Conservation (phyloP, 164 flowering plant species). For the Chimonanthus praecox region DNA sequence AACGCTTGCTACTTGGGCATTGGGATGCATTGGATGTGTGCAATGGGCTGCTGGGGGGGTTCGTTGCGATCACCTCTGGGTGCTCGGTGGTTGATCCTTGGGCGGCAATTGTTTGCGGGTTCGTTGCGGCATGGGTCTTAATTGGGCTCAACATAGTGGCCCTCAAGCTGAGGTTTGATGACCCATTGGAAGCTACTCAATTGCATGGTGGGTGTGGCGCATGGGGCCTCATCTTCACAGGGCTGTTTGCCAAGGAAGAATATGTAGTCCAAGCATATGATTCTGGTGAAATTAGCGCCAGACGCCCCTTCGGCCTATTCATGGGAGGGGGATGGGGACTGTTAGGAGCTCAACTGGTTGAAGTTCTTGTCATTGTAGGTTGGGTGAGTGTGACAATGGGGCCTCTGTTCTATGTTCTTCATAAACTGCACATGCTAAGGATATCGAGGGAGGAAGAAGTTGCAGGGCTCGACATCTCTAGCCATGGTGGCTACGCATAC, state of each 20-base stretch:
- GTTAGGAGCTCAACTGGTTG: constrained; percentile 51
- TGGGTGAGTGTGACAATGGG: constrained; percentile 86
- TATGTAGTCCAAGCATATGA: constrained; percentile 43
- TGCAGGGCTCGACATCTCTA: constrained; percentile 69
- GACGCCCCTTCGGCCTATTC: constrained; percentile 51
- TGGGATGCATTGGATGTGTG: constrained; percentile 66
- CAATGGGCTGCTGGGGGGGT: constrained; percentile 57
- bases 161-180: constrained; percentile 42
- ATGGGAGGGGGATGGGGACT: constrained; percentile 78
- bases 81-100: constrained; percentile 75
- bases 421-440: constrained; percentile 43
- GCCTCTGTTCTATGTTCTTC: constrained; percentile 50
- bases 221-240: constrained; percentile 71
- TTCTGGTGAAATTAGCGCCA: constrained; percentile 24
- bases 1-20: constrained; percentile 48
- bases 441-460: constrained; percentile 52
- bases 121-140: constrained; percentile 52
- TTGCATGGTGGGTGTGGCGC: constrained; percentile 77
- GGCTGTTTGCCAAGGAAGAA: constrained; percentile 55
- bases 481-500: constrained; percentile 73
- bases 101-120: constrained; percentile 70
- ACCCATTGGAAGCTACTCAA: constrained; percentile 70
- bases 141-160: constrained; percentile 57
- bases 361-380: constrained; percentile 39
- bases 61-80: constrained; percentile 56